Evolutionary conservation across 1,284 basidiomycete species (phyloP), one percentile per base, ranked within the genome.

Genomic region (Trichosporon coremiiforme): DNA sequence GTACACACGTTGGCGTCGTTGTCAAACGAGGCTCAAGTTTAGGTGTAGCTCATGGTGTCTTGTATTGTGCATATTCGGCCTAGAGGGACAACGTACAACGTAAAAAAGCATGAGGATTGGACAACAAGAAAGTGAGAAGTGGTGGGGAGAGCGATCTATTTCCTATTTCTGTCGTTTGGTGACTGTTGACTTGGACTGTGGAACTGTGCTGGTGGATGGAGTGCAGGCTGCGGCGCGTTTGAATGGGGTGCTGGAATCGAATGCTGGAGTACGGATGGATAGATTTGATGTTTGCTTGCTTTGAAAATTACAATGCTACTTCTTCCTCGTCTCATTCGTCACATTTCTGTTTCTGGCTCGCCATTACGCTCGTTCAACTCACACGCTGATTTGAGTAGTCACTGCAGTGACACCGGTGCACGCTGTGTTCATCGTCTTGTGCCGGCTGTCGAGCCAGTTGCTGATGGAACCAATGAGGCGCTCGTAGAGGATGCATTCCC

Each of bases 401-500:
- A 15, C 13, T 2, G 13, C 29, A 15, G 5, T 2, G 3, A 33
- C 57, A 10, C 29, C 31, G 6, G 57, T 8, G 8, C 64, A 35
- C 25, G 29, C 63, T 2, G 50, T 55, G 2, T 73, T 68, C 17
- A 69, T 55, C 72, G 71, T 73, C 60, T 68, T 68, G 7, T 70
- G 70, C 31, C 71, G 68, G 62, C 72, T 70, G 13, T 73, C 72
- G 10, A 71, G 72, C 60, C 72, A 68, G 20, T 73, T 68, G n/a
- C 66, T 64, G 60, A 73, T 69, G 6, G 72, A 68, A 5, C 65
- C 50, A 53, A 71, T 71, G 20, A 73, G 93, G 22, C 89, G 92
- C 62, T 90, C 88, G 68, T 95, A 92, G 3, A 90, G 92, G 31
- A 86, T 86, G 41, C 89, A 87, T 79, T 96, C 94, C 75, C 94